Evolutionary conservation across 768 basidiomycete genomes (phyloP), one percentile per base, ranked within the genome.

Genomic region (Pleurotus giganteus): DNA sequence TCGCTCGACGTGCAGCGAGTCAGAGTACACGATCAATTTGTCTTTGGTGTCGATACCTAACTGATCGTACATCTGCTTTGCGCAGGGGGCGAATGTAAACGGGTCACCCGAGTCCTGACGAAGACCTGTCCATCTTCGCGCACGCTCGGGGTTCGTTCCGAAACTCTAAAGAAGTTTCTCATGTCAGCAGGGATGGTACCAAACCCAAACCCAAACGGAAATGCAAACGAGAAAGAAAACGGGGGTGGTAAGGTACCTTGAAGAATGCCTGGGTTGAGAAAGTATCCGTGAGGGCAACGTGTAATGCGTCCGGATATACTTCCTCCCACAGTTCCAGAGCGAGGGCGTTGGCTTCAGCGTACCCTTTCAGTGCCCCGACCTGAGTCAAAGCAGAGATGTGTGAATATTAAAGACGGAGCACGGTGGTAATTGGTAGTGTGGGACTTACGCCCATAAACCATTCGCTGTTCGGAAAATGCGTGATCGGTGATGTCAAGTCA

Each of bases 51-150:
- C 84, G 36, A 93, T 82, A 0, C 86, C 89, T 1, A 96, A 71
- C 8, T 75, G 49, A 13, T 83, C 71, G 68, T 92, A 98, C 54
- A 87, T 76, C 57, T 80, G 75, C 63, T 85, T 89, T 7, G 86
- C 93, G 17, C 79, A 77, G 7, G 82, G 80, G 3, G 86, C 92
- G 64, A 92, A 98, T n/a, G 66, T 69, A 56, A 89, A 80, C 0
- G 96, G 94, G 63, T 96, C 87, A 3, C 97, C 97, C 1, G 91
- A 94, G 67, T 99, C 97, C 65, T 99, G 97, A 17, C 96, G 83
- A 11, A 99, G 74, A 0, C 88, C 88, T 4, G 76, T 72, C 96
- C 96, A 98, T 37, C 81, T 79, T 8, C 71, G 65, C 0, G 88
- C 91, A 2, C 84, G 81, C 29, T 74, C 80, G 1, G 80, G 78